phyloP scores from a whole-genome alignment of 352 stramenopile species.

The Globisporangium lucens region DNA sequence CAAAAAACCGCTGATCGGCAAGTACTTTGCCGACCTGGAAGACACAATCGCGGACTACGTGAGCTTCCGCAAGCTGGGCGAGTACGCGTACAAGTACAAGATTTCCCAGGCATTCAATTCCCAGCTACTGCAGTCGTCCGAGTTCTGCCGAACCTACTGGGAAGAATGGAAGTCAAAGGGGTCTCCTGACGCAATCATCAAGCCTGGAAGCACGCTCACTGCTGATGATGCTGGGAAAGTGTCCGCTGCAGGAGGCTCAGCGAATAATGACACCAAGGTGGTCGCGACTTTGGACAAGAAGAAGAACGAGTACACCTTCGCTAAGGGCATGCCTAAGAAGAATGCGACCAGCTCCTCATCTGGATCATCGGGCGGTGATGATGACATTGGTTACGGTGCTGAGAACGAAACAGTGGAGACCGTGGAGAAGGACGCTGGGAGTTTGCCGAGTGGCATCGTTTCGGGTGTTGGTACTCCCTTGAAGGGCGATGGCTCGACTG shows the following conservation, averaged over 20 bases:
- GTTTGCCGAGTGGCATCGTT: not conserved
- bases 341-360: not conserved
- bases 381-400: not conserved
- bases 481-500: not conserved
- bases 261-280: not conserved
- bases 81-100: constrained; percentile 18
- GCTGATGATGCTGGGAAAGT: not conserved
- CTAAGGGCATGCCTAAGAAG: not conserved
- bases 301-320: not conserved
- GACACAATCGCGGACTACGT: constrained; percentile 8
- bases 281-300: not conserved
- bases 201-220: not conserved
- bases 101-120: constrained; percentile 16
- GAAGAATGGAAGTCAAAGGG: not conserved
- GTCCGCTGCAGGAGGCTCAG: not conserved
- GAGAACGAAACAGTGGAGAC: not conserved
- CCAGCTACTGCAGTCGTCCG: constrained; percentile 10
- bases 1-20: constrained; percentile 6
- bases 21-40: constrained; percentile 16
- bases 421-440: not conserved
- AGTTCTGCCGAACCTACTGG: not conserved
- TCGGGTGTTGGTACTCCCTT: not conserved
- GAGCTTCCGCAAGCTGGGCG: constrained; percentile 10
- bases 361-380: not conserved
- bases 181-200: not conserved